Evolutionary conservation across 2,329 filamentous ascomycete species (phyloP), one percentile per base, ranked within the genome.

Genomic region (Amauroascus verrucosus): DNA sequence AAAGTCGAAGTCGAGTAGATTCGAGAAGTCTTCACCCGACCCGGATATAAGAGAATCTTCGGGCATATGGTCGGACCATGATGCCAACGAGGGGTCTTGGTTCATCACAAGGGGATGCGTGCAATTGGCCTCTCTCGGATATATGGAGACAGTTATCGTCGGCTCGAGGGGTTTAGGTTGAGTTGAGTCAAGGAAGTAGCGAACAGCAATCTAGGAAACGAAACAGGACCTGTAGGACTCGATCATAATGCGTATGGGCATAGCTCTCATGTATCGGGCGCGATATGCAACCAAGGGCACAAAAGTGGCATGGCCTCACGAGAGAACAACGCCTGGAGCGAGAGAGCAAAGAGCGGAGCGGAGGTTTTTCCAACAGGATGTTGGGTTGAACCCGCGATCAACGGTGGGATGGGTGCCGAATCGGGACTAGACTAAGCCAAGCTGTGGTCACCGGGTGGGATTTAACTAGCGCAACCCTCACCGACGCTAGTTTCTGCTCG

Each of bases 1-100:
- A 60, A 72, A 70, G 55, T 70, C 71, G 62, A 75, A 74, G 51
- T 75, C 72, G 55, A 76, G 69, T 55, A 75, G 72, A 54, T 70
- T 74, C 54, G 72, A 69, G 59, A 76, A 76, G 51, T 76, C 74
- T 57, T 76, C 73, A 56, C 67, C 60, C 54, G 69, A 61, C 24
- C 63, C 63, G 7, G 66, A 57, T 51, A 72, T 67, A 57, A 74
- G 66, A 38, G 66, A 60, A 48, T 70, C 68, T 54, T 68, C 66
- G 50, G 69, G 64, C 30, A 70, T 61, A 45, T 68, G 63, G 52
- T 69, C 67, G 35, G 68, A 62, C 72, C 72, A 74, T 57, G 59
- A 54, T 40, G 64, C 59, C 60, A 70, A 60, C 37, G 69, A 58
- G 9, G 64, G 56, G 48, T 68, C 65, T 60, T 68, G 65, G 54